Conservation (phyloP, 2,329 filamentous ascomycete species). For the Alternaria hordeiaustralica region DNA sequence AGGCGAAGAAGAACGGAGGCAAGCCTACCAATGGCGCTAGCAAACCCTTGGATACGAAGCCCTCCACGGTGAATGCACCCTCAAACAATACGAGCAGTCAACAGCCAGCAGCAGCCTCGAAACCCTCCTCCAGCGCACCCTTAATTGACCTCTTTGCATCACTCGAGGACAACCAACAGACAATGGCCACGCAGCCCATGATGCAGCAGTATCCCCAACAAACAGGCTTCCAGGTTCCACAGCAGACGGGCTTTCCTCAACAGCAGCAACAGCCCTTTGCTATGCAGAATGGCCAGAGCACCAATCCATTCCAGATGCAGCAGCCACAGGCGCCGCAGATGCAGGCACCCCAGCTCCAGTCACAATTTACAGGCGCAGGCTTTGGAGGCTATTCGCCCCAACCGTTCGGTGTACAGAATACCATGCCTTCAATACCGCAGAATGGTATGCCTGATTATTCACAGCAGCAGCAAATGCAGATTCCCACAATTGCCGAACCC, state of each 20-base stretch:
- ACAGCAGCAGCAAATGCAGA: slow-evolving; percentile 42
- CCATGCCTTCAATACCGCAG: slow-evolving; percentile 58
- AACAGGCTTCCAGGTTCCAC: slow-evolving; percentile 48
- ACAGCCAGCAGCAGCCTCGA: slow-evolving; percentile 26
- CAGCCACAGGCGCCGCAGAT: slow-evolving; percentile 60
- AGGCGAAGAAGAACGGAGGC: slow-evolving; percentile 66
- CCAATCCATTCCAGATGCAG: slow-evolving; percentile 91
- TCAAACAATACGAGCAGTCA: slow-evolving; percentile 35
- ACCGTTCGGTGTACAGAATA: slow-evolving; percentile 56
- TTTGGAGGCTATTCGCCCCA: slow-evolving; percentile 82
- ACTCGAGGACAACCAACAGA: slow-evolving; percentile 44
- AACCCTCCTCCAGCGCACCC: slow-evolving; percentile 30
- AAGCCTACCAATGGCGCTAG: slow-evolving; percentile 48
- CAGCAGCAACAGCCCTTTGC: slow-evolving; percentile 60
- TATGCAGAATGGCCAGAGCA: slow-evolving; percentile 67
- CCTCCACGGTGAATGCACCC: slow-evolving; percentile 30
- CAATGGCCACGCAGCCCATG: slow-evolving; percentile 44
- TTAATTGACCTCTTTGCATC: slow-evolving; percentile 45
- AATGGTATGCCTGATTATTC: slow-evolving; percentile 56
- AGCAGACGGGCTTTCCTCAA: slow-evolving; percentile 48
- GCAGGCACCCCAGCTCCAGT: slow-evolving; percentile 58
- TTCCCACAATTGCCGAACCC: slow-evolving; percentile 46
- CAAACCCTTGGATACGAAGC: slow-evolving; percentile 47
- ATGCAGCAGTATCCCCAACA: slow-evolving; percentile 44
- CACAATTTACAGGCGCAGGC: slow-evolving; percentile 74